Percentiles rank a stretch among this genome's conserved stretches.
phyloP scores from a whole-genome alignment of 192 early-diverging fungal species.

The Backusella luteola region DNA sequence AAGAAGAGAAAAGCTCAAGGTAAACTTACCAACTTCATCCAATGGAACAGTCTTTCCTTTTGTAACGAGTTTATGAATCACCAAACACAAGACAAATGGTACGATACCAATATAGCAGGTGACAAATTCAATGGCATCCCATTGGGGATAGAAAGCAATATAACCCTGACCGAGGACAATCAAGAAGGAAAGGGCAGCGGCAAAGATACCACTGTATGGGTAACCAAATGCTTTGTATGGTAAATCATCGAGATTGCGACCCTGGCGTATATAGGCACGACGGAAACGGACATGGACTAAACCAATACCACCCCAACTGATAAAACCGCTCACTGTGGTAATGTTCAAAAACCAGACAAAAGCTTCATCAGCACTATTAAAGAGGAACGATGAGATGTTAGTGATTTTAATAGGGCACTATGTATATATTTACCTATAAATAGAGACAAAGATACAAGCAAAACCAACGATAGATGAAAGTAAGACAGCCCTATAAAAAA shows the following conservation, averaged over 20 bases:
- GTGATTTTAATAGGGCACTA: background rate
- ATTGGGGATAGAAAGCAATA: conserved; percentile 49
- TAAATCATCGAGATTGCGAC: conserved; percentile 54
- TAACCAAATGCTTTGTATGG: conserved; percentile 69
- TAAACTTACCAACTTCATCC: conserved; percentile 49
- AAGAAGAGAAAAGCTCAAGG: background rate
- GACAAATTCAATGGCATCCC: conserved; percentile 50
- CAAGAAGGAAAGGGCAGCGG: conserved; percentile 53
- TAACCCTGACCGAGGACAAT: conserved; percentile 66
- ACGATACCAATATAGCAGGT: conserved; percentile 62
- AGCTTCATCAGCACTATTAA: conserved; percentile 33
- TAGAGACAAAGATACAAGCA: conserved; percentile 51
- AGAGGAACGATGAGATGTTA: background rate
- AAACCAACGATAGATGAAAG: conserved; percentile 54
- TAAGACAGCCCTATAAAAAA: conserved; percentile 37
- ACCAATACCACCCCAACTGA: conserved; percentile 82
- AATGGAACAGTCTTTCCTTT: conserved; percentile 51
- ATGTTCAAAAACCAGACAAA: conserved; percentile 64
- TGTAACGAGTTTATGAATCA: conserved; percentile 57
- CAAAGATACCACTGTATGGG: conserved; percentile 66
- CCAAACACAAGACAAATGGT: conserved; percentile 57
- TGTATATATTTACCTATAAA: conserved; percentile 27
- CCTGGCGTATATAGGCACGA: conserved; percentile 68
- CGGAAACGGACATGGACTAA: conserved; percentile 80
- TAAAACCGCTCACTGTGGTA: conserved; percentile 71